Base-by-base conservation (phyloP, 2,329 filamentous ascomycete genomes). In the Aurifilum marmelostoma region DNA sequence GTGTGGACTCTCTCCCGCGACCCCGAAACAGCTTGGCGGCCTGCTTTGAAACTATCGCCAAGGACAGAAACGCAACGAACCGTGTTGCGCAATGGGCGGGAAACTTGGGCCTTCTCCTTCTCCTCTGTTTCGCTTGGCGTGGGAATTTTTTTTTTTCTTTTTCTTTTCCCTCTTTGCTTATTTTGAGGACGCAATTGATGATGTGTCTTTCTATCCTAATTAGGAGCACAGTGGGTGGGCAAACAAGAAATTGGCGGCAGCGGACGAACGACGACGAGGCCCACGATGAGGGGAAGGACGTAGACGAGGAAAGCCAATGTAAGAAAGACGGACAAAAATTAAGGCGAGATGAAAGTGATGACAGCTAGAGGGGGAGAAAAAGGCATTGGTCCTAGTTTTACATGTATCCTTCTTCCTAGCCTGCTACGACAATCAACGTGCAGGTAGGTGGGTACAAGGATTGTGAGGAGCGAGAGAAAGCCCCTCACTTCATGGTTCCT, bases 1-100 rank as follows among this genome's bases (percentile, higher is more conserved):
- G 61, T 14, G 32, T 32, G 54, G 27, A 29, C 29, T 16, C 29
- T n/a, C 43, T 47, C 43, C 43, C 43, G 43, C 43, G 43, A 18
- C 39, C 39, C 72, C 69, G 65, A 71, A 70, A 72, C 69, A 41
- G 56, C 71, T 72, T 71, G 72, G 71, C 73, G 69, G 66, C 41
- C 65, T 50, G 67, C 58, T 63, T 65, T 71, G 69, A 72, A 69
- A 72, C 71, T 72, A 67, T 70, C 47, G 65, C 70, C 54, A 60
- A 59, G 59, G 37, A 29, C 43, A 47, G 43, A 47, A 47, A 47
- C 43, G 43, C 21, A 11, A 16, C 43, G 52, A 29, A 32, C 24
- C n/a, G 50, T 14, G 68, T 18, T 59, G 68, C 47, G 62, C 29
- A 63, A n/a, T 32, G 56, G 63, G 29, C 18, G 18, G 14, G 52